Evolutionary conservation across 495 filamentous ascomycete genomes (phyloP).

Genomic region (Lophiostoma macrostomum): DNA sequence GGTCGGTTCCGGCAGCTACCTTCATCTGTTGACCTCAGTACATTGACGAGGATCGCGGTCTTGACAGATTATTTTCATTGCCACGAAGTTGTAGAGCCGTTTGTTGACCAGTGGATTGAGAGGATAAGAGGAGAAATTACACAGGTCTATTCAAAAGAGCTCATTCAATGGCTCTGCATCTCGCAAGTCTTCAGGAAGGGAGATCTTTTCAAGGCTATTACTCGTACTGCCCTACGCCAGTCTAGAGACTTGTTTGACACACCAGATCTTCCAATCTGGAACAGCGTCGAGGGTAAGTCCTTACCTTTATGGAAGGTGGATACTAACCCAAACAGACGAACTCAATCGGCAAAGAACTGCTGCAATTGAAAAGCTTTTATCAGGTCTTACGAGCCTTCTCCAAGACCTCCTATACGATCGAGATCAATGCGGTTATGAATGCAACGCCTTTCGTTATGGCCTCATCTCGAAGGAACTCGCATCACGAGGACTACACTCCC

Average conservation of each 20-base stretch:
- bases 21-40: conserved; percentile 1
- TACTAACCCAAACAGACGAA: conserved; percentile 1
- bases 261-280: conserved; percentile 3
- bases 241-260: neutral
- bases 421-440: neutral
- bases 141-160: neutral
- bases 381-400: conserved; percentile 3
- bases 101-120: conserved; percentile 3
- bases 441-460: conserved; percentile 5
- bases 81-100: conserved; percentile 7
- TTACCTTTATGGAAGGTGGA: neutral
- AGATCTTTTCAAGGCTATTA: neutral
- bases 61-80: conserved; percentile 4
- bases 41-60: conserved; percentile 5
- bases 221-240: neutral
- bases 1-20: conserved; percentile 1
- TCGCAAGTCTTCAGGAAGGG: neutral
- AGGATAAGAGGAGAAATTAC: conserved; percentile 2
- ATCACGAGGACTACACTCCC: neutral
- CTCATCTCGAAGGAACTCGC: neutral
- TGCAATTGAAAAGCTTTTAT: neutral
- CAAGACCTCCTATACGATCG: conserved; percentile 5
- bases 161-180: conserved; percentile 12
- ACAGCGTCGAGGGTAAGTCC: neutral
- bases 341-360: neutral